Conservation (phyloP, 1,139 yeast species). For the Yamadazyma jaroonii region DNA sequence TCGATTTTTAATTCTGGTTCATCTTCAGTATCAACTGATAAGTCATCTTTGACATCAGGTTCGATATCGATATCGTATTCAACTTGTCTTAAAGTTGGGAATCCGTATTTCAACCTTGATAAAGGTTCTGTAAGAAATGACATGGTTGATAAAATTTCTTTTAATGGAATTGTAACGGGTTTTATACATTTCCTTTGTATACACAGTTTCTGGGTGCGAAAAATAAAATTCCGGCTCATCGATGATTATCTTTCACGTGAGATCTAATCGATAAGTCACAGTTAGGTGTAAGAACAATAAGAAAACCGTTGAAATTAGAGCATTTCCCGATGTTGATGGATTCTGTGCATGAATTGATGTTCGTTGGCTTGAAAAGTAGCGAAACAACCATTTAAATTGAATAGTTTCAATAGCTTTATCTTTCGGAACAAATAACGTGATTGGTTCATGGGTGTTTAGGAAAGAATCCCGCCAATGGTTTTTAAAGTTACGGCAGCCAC, state of each 20-base stretch:
- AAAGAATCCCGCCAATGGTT: too few species aligned
- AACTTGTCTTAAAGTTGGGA: constrained; percentile 45
- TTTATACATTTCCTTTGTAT: background rate
- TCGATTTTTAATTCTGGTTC: constrained; percentile 25
- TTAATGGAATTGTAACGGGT: background rate
- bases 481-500: too few species aligned
- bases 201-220: background rate
- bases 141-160: background rate
- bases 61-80: constrained; percentile 21
- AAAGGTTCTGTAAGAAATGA: constrained; percentile 17
- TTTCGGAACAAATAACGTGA: too few species aligned
- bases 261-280: background rate
- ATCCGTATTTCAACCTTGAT: constrained; percentile 47
- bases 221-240: background rate
- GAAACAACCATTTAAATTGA: too few species aligned
- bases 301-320: too few species aligned
- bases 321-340: too few species aligned
- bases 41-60: constrained; percentile 12
- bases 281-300: background rate
- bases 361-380: too few species aligned
- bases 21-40: constrained; percentile 10
- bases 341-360: too few species aligned
- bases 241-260: constrained; percentile 2
- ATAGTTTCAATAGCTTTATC: too few species aligned
- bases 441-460: too few species aligned